Evolutionary conservation across 768 basidiomycete genomes (phyloP), one percentile per base, ranked within the genome.

Genomic region (Podaxis sp.): DNA sequence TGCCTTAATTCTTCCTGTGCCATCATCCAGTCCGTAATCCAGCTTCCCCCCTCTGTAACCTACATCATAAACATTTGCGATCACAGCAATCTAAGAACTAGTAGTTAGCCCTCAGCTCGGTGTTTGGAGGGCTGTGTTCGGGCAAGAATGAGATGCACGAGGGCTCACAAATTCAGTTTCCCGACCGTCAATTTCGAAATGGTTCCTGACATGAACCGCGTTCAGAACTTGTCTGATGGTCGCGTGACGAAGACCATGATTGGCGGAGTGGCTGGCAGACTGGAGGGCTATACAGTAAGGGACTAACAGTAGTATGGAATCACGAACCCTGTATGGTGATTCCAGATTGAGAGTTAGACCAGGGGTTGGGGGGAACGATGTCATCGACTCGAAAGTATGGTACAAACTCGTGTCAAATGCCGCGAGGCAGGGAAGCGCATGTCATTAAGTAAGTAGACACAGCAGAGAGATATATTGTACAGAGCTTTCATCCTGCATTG

Each of bases 1-100:
- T 1, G 61, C 65, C 47, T 58, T 61, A 50, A 65, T 59, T 57
- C 63, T 56, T 18, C 63, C 63, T 25, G 63, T 61, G 10, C 57
- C 60, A 44, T 64, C 63, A 25, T 57, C 50, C 9, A 64, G 53
- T 10, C 50, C 48, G 11, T 51, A 64, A 3, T 51, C 44, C 36
- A 64, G n/a, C 36, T 50, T 52, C 18, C 36, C 54, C 18, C 53
- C 50, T 4, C 5, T 27, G 13, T 48, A 46, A 13, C 14, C 44
- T 36, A 58, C 37, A 36, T 52, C 50, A 48, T 57, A 51, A 27
- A 64, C 56, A 36, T 64, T 64, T 7, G 63, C 63, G 6, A 64
- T 32, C 23, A 64, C 3, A n/a, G 50, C 53, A 13, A 63, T 37
- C 62, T 63, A 38, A 18, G 21, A n/a, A n/a, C 23, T 10, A 14